Base-by-base conservation (phyloP, 495 filamentous ascomycete genomes). In the Penicillium maclennaniae region DNA sequence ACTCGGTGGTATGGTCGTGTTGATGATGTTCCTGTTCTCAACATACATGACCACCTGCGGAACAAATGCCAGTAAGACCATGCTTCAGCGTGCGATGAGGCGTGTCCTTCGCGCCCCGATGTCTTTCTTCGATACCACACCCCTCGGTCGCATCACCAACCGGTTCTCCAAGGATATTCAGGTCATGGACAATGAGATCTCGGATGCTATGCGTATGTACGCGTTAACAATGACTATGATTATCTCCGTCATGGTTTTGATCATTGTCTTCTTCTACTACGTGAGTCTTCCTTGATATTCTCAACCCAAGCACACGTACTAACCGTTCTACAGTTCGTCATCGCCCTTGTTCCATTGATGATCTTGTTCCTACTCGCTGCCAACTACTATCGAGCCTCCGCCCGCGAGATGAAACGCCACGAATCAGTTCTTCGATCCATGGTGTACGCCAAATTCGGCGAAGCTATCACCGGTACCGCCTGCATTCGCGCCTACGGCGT, bases 81-180 rank as follows among this genome's bases (percentile, higher is more conserved):
- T 97, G 79, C 79, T 97, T 39, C 81, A 87, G 10, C 73, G 83
- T n/a, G 92, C 93, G 20, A 87, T 97, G 72, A 79, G 69, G 10
- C 82, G 86, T 40, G 88, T 91, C 1, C 77, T 98, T 38, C 82
- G 91, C 43, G 92, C 93, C 0, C 93, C 93, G 0, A 95, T 97
- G 91, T 86, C 86, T 4, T 97, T 97, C 76, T 97, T 97, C 74
- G 93, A 97, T 58, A 97, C 92, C 0, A 98, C 93, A 0, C 93
- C 93, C 1, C 74, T 97, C 0, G 93, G 93, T n/a, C 85, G 93
- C 21, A 96, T 98, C 65, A 93, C 91, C 8, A 98, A 97, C 65
- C 88, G 93, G 19, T 98, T 98, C 72, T 92, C 91, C 4, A 90
- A 92, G 61, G 93, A 98, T 68, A 86, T 97, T 42, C 87, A 95